Evolutionary conservation across 208 protist genomes (phyloP), one percentile per base, ranked within the genome.

Genomic region (Jaenimonas drosophilae): DNA sequence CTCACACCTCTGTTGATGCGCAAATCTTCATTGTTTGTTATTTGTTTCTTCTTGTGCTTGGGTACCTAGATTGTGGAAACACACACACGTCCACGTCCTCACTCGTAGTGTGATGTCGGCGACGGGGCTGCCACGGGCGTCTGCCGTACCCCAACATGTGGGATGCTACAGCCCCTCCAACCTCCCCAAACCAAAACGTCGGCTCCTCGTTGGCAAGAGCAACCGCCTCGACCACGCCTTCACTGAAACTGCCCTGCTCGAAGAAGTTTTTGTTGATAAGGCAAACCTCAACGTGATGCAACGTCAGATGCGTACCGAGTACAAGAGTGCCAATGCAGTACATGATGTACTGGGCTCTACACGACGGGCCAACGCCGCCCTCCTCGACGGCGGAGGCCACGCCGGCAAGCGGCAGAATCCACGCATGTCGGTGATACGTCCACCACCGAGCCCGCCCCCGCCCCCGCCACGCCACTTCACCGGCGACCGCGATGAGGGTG

Each of bases 401-500:
- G n/a, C 6, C 16, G 37, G 9, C 37, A 11, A 6, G 19, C 16
- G 16, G 16, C 7, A 11, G 6, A 20, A 42, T 11, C 14, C 30
- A 34, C 14, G 37, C 37, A n/a, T n/a, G n/a, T n/a, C n/a, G n/a
- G 37, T 20, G 16, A 42, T 42, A 11, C n/a, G 11, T 11, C 37
- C 37, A 7, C 37, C 37, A 6, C 37, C 37, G n/a, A 42, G 37
- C 37, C 37, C 37, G 23, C 37, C 37, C 7, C 37, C 37, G 19
- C 37, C 37, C 9, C 16, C 37, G 9, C 37, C 37, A 7, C 23
- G 16, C 6, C 23, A 20, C 37, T 11, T 21, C 9, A 17, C 16
- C 7, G 37, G 16, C 37, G 9, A 11, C 23, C 9, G 23, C 9
- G 14, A 42, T 17, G 16, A 42, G n/a, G n/a, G n/a, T n/a, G n/a